These are phyloP conservation scores for peach (Prunus persica) DNA, from an alignment of 306 rosid species.

Conservation along the genomic window Prunus_persica_NCBIv2 NC_034016.1:10387501-10388000, in stretches of 20 bases:
- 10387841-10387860: slow-evolving; percentile 87
- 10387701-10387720: slow-evolving; percentile 97
- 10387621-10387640: slow-evolving; percentile 87
- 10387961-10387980: neutral
- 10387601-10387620: slow-evolving; percentile 75
- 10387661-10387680: slow-evolving; percentile 93
- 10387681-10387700: slow-evolving; percentile 82
- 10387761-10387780: neutral
- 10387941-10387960: slow-evolving; percentile 76
- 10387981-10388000: neutral
- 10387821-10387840: slow-evolving; percentile 78
- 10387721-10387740: slow-evolving; percentile 84
- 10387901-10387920: slow-evolving; percentile 32
- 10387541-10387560: neutral
- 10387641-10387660: slow-evolving; percentile 85
- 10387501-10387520: neutral
- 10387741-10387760: slow-evolving; percentile 24
- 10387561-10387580: neutral
- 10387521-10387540: neutral
- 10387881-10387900: slow-evolving; percentile 29
- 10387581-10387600: neutral
- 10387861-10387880: slow-evolving; percentile 66
- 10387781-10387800: neutral
- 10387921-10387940: slow-evolving; percentile 38
- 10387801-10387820: slow-evolving; percentile 35